A percentile compares a stretch with the other conserved stretches of the same genome.
Evolutionary conservation across 805 yeast species (phyloP).

Genomic region (Kodamaea nitidulidarum): DNA sequence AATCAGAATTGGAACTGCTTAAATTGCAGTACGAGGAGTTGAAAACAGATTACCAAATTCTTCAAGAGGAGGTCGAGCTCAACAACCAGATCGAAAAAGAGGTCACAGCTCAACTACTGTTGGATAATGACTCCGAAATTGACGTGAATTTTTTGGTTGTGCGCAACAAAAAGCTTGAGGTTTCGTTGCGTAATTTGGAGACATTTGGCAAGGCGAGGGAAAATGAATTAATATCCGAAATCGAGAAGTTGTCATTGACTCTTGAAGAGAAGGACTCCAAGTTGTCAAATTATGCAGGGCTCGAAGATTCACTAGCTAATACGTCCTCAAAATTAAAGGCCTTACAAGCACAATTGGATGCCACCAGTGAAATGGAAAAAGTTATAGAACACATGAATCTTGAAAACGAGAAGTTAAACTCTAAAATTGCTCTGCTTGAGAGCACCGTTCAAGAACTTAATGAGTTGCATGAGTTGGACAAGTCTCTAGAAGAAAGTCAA

Average conservation of each 20-base stretch:
- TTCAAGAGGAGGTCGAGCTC: conserved; percentile 35
- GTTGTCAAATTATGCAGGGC: conserved; percentile 29
- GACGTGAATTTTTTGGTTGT: conserved; percentile 23
- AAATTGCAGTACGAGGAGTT: conserved; percentile 27
- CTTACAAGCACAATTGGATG: conserved; percentile 31
- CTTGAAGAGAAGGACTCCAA: conserved; percentile 24
- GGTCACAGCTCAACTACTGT: conserved; percentile 17
- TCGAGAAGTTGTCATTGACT: conserved; percentile 13
- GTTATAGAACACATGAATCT: conserved; percentile 31
- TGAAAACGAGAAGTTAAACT: conserved; percentile 34
- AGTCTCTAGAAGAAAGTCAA: conserved; percentile 30
- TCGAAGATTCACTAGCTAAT: conserved; percentile 1
- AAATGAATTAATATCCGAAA: conserved; percentile 16
- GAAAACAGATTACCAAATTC: conserved; percentile 24
- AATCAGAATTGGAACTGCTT: conserved; percentile 20
- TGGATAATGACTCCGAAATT: conserved; percentile 11
- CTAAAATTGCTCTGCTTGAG: conserved; percentile 29
- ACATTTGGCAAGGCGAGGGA: conserved; percentile 25
- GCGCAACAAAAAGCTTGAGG: conserved; percentile 38
- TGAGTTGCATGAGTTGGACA: conserved; percentile 48
- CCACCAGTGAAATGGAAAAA: conserved; percentile 32
- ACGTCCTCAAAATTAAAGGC: conserved; percentile 17
- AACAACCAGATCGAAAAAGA: conserved; percentile 36
- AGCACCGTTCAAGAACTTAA: conserved; percentile 42
- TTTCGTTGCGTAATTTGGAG: conserved; percentile 35